Conservation (phyloP, 2,329 filamentous ascomycete species). For the Trichoderma sp. region DNA sequence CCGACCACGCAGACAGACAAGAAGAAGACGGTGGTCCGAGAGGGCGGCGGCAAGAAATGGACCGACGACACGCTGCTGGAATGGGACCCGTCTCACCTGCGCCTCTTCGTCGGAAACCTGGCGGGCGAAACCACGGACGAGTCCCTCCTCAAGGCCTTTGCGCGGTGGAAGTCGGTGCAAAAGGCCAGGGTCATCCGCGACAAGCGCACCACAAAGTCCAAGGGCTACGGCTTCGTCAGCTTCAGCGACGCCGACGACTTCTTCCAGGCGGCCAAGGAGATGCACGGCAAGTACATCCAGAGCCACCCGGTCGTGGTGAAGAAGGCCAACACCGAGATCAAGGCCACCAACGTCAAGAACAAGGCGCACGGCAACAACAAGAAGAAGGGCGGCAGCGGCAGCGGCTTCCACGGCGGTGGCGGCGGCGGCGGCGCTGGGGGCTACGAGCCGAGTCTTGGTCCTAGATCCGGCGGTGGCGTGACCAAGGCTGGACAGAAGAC, state of each 20-base stretch:
- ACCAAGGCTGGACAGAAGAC: slow-evolving; percentile 64
- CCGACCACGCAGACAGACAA: slow-evolving; percentile 52
- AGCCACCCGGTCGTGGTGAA: slow-evolving; percentile 88
- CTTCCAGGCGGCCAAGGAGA: slow-evolving; percentile 93
- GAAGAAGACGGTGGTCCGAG: slow-evolving; percentile 82
- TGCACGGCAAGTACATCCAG: slow-evolving; percentile 99
- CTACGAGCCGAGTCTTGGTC: slow-evolving; percentile 52
- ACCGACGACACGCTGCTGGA: slow-evolving; percentile 83
- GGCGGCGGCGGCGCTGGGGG: slow-evolving; percentile 22
- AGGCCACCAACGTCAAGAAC: slow-evolving; percentile 66
- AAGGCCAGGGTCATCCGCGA: slow-evolving; percentile 93
- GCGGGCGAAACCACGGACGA: slow-evolving; percentile 98
- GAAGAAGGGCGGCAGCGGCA: slow-evolving; percentile 36
- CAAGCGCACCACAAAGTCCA: slow-evolving; percentile 93
- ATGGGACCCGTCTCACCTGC: slow-evolving; percentile 93
- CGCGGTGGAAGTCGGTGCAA: slow-evolving; percentile 80
- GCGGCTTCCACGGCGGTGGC: background rate
- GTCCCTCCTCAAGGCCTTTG: slow-evolving; percentile 88
- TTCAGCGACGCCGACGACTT: slow-evolving; percentile 95
- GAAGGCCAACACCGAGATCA: slow-evolving; percentile 89
- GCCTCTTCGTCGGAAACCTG: slow-evolving; percentile 93
- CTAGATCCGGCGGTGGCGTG: slow-evolving; percentile 49
- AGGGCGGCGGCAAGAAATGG: slow-evolving; percentile 91
- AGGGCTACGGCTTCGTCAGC: slow-evolving; percentile 94
- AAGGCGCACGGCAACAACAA: slow-evolving; percentile 41